phyloP scores from a whole-genome alignment of 2,329 filamentous ascomycete species.

The Sarocladium strictum region DNA sequence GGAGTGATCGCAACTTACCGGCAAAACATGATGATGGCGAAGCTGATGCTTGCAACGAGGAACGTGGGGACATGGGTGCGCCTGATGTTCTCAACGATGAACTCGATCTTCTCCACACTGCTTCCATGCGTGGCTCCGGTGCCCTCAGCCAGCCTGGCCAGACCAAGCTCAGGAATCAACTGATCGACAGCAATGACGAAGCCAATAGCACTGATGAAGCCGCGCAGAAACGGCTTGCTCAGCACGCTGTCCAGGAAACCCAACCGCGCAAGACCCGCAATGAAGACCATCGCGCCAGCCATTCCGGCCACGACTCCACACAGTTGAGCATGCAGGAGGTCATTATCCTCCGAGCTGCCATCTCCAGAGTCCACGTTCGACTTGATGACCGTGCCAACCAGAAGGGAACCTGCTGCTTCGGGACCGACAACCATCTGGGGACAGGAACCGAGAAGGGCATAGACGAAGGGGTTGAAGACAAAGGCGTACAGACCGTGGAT shows the following conservation, averaged over 20 bases:
- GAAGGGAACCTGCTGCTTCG: slow-evolving; percentile 85
- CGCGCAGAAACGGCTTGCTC: slow-evolving; percentile 83
- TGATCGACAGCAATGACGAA: slow-evolving; percentile 96
- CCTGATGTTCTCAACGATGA: slow-evolving; percentile 62
- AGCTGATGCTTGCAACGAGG: slow-evolving; percentile 70
- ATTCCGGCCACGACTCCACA: slow-evolving; percentile 85
- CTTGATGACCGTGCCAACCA: slow-evolving; percentile 83
- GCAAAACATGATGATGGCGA: slow-evolving; percentile 84
- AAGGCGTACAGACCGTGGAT: slow-evolving; percentile 94
- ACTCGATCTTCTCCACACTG: slow-evolving; percentile 77
- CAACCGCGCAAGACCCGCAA: slow-evolving; percentile 76
- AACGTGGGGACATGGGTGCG: slow-evolving; percentile 70
- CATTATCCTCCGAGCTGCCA: slow-evolving; percentile 58
- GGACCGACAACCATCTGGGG: slow-evolving; percentile 92
- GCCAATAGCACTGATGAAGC: slow-evolving; percentile 95
- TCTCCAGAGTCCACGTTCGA: slow-evolving; percentile 65
- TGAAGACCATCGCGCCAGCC: slow-evolving; percentile 81
- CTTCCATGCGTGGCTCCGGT: slow-evolving; percentile 72
- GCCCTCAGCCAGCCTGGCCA: slow-evolving; percentile 59
- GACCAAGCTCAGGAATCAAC: slow-evolving; percentile 81
- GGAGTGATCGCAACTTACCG: slow-evolving; percentile 45
- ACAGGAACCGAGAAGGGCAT: slow-evolving; percentile 85
- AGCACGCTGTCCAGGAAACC: slow-evolving; percentile 94
- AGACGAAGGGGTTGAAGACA: slow-evolving; percentile 85
- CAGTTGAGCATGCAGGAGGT: slow-evolving; percentile 67